Base-by-base conservation (phyloP, 2,329 filamentous ascomycete species). In the Pseudocercospora cruenta region DNA sequence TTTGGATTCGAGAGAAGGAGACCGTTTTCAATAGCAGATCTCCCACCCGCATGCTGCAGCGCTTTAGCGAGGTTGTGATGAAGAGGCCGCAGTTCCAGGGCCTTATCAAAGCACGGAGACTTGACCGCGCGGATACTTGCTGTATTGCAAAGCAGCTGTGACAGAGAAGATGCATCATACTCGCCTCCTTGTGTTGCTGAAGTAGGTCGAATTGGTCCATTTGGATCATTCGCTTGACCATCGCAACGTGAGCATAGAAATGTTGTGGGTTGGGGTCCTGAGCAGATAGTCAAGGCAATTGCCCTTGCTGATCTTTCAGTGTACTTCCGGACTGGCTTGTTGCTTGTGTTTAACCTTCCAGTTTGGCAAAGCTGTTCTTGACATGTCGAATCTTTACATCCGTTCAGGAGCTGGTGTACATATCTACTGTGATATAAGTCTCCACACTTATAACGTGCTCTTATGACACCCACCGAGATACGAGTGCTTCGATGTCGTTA, bases 301-400 rank as follows among this genome's bases (percentile, higher is more conserved):
- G 90, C 91, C 71, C 92, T 87, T 3, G 93, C 93, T 73, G 92
- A 96, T 28, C 92, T 87, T 10, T 89, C 84, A 63, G 89, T 96
- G 75, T 93, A 95, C 75, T 88, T 86, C 65, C 93, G 88, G 70
- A 93, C 84, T 2, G 92, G 91, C 0, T 85, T 84, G 28, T 86
- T 85, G 47, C 59, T 68, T 22, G 88, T 81, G 67, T 91, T 87
- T 76, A 86, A 88, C 51, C 91, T 87, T 73, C 87, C 93, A 64
- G 90, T 93, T 74, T 92, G 90, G 80, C 93, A 97, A 16, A 91
- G 92, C 9, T 90, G 79, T 1, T 88, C 93, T 22, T 81, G 82
- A 78, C 93, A 97, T 45, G 83, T 81, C 47, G 82, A 80, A 69
- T 86, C 85, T 62, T 87, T 86, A 75, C 93, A 97, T 67, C 93